These are phyloP conservation scores for Aspergillus spinulosporus DNA, from an alignment of 2,329 filamentous ascomycete genomes.

Conservation along the genomic window DNA sequence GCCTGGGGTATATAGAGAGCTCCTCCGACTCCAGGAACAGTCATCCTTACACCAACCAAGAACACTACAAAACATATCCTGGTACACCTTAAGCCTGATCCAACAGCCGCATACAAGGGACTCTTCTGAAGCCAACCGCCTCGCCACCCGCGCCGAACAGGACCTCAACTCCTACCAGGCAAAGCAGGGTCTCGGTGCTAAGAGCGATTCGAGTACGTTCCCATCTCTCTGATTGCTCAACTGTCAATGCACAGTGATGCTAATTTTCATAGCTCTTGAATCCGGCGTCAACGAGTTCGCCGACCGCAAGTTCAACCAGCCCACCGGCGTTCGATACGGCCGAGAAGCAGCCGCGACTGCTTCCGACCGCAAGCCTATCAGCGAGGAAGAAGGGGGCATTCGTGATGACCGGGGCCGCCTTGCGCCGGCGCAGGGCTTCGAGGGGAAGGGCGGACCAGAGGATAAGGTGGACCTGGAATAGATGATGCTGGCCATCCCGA, in stretches of 20 bases:
- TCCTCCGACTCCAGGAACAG: too few relatives aligned
- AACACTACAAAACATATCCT: too few relatives aligned
- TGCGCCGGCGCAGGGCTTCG: conserved; percentile 38
- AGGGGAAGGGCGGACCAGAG: conserved; percentile 38
- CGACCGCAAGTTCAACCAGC: conserved; percentile 36
- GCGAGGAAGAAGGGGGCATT: conserved; percentile 44
- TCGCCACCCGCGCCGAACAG: conserved; percentile 38
- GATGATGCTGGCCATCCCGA: conserved; percentile 15
- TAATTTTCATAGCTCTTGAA: conserved; percentile 34
- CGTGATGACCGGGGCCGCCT: conserved; percentile 40
- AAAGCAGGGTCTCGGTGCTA: conserved; percentile 39
- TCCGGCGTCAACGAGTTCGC: conserved; percentile 45
- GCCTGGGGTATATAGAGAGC: neutral
- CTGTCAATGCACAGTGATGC: neutral
- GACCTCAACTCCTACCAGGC: conserved; percentile 44
- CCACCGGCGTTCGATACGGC: conserved; percentile 41
- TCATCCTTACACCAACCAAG: too few relatives aligned
- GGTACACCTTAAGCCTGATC: too few relatives aligned
- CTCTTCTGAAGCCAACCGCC: conserved; percentile 9
- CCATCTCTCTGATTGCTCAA: neutral
- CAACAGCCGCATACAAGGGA: too few relatives aligned
- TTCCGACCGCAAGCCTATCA: conserved; percentile 43
- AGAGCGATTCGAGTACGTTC: conserved; percentile 43
- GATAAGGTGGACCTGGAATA: conserved; percentile 33
- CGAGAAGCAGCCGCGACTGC: conserved; percentile 34